Base-by-base conservation (phyloP, 371 early-diverging fungal species). In the Haplosporangium sp. region DNA sequence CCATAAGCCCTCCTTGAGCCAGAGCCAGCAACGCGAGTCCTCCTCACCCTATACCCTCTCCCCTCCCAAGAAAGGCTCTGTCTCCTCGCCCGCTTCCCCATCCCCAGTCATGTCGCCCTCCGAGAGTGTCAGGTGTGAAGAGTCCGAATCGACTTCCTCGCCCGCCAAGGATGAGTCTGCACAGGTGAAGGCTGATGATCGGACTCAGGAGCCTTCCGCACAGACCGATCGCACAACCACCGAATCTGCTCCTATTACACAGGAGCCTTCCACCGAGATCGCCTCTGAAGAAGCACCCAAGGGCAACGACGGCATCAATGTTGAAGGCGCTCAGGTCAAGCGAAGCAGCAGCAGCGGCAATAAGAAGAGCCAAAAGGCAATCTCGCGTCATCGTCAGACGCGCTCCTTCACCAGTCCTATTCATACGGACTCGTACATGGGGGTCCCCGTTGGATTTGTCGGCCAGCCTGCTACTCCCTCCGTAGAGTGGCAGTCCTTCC, bases 1-100 rank as follows among this genome's bases (percentile, higher is more conserved):
- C 40, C 86, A 89, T 71, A 90, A 89, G 73, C 85, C 85, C 59
- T 84, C 74, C 29, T 48, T 62, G 40, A 65, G 67, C 47, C 76
- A 76, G 46, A 63, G 63, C 36, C 67, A 71, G 45, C 69, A 75
- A 54, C 77, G 77, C 53, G 77, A 77, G 50, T 58, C 62, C 40
- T 45, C 77, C 2, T 70, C 77, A 21, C 77, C 77, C 40, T 77
- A 77, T 60, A 71, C 77, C 45, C 64, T 77, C 43, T n/a, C 71
- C 5, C 64, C 77, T 8, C 42, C 67, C 5, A 63, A 75, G 66
- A 69, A 58, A 45, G 69, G 66, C 7, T 56, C 55, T n/a, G 51
- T 51, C 6, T 55, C 64, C 10, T 54, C 66, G 6, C 64, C 69
- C 18, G 41, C 55, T n/a, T 63, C 74, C 6, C 29, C 64, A 6